phyloP scores from a whole-genome alignment of 2,329 filamentous ascomycete species.

The Didymella glomerata region DNA sequence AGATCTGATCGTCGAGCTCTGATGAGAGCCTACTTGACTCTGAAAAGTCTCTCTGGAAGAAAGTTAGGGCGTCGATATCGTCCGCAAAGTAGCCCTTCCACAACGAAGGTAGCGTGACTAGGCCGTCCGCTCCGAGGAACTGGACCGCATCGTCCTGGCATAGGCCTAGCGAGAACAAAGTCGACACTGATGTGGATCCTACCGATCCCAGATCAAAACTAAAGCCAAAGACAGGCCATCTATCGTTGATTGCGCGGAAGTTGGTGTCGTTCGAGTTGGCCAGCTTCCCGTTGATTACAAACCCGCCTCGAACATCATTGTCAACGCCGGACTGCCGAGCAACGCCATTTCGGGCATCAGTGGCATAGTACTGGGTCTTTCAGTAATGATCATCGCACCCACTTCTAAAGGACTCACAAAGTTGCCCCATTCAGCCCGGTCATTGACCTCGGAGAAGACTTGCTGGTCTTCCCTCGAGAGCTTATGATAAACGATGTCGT shows the following conservation, averaged over 20 bases:
- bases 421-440: constrained; percentile 85
- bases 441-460: constrained; percentile 73
- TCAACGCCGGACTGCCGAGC: constrained; percentile 60
- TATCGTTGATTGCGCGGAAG: constrained; percentile 75
- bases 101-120: too few relatives aligned
- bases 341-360: constrained; percentile 56
- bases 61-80: too few relatives aligned
- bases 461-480: constrained; percentile 68
- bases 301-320: constrained; percentile 59
- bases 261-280: constrained; percentile 70
- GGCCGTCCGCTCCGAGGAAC: too few relatives aligned
- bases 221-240: constrained; percentile 65
- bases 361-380: constrained; percentile 60
- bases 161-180: too few relatives aligned
- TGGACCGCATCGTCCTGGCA: too few relatives aligned
- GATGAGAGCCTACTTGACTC: too few relatives aligned
- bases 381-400: constrained; percentile 64
- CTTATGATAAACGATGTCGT: constrained; percentile 72
- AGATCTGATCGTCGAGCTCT: too few relatives aligned
- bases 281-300: constrained; percentile 72
- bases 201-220: too few relatives aligned
- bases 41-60: too few relatives aligned
- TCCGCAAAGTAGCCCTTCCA: too few relatives aligned
- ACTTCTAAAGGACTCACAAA: constrained; percentile 62
- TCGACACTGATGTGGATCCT: too few relatives aligned